A percentile compares a stretch with the other conserved stretches of the same genome.
These are phyloP conservation scores for Prunus dulcis DNA, from an alignment of 306 rosid genomes.

Conservation along the genomic window DNA sequence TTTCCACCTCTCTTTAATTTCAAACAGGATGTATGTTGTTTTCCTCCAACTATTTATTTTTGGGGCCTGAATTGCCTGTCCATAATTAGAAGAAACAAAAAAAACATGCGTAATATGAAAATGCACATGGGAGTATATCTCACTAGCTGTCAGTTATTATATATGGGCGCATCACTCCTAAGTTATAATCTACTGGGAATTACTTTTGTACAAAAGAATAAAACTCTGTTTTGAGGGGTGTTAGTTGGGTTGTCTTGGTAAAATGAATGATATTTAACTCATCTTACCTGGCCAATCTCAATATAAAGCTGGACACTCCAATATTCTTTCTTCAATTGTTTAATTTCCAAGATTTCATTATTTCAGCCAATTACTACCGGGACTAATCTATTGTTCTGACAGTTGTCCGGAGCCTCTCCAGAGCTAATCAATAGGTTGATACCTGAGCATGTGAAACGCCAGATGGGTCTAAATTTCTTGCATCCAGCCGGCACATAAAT, in stretches of 20 bases:
- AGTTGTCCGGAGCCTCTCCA: slow-evolving; percentile 75
- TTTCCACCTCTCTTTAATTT: slow-evolving; percentile 86
- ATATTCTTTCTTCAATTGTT: background rate
- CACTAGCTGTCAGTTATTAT: background rate
- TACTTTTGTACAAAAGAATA: background rate
- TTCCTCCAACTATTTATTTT: background rate
- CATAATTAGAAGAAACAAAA: background rate
- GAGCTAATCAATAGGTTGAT: slow-evolving; percentile 80
- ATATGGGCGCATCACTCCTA: no score
- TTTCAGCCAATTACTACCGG: background rate
- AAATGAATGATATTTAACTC: background rate
- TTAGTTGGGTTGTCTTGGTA: background rate
- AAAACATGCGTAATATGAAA: background rate
- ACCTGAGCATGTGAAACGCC: slow-evolving; percentile 89
- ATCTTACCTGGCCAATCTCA: background rate
- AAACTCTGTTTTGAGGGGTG: background rate
- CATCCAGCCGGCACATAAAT: slow-evolving; percentile 59
- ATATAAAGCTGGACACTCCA: background rate
- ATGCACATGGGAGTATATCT: background rate
- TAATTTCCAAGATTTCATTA: background rate
- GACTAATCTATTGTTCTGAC: slow-evolving; percentile 19
- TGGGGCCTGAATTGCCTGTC: background rate
- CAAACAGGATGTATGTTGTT: slow-evolving; percentile 75
- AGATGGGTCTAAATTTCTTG: slow-evolving; percentile 55
- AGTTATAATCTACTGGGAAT: background rate